phyloP scores from a whole-genome alignment of 371 early-diverging fungal genomes.

The Haplosporangium sp. region DNA sequence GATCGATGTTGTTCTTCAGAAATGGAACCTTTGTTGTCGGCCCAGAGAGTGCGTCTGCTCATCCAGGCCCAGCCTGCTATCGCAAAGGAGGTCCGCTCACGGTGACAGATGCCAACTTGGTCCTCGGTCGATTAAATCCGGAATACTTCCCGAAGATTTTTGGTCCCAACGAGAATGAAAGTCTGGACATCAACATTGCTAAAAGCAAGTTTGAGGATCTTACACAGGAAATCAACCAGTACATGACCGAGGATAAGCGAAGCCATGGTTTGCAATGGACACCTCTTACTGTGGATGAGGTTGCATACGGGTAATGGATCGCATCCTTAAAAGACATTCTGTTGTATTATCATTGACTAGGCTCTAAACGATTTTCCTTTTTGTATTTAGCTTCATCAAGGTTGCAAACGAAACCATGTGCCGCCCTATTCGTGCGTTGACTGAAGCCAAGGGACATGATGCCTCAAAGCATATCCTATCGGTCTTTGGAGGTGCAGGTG shows the following conservation, averaged over 20 bases:
- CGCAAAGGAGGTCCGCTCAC: conserved; percentile 94
- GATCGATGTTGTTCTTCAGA: conserved; percentile 91
- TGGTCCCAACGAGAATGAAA: conserved; percentile 88
- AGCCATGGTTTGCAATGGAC: conserved; percentile 46
- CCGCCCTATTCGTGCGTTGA: conserved; percentile 92
- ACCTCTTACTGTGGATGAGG: conserved; percentile 78
- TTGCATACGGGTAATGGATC: conserved; percentile 78
- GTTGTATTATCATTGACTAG: background rate
- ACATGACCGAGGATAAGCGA: conserved; percentile 52
- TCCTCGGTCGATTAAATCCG: conserved; percentile 89
- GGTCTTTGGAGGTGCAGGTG: conserved; percentile 97
- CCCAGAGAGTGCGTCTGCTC: conserved; percentile 94
- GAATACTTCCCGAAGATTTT: conserved; percentile 95
- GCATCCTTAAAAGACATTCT: background rate
- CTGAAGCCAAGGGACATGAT: conserved; percentile 94
- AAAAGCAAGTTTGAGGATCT: conserved; percentile 71
- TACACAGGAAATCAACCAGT: conserved; percentile 71
- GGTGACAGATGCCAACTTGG: conserved; percentile 94
- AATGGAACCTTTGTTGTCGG: conserved; percentile 96
- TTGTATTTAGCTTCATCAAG: conserved; percentile 73
- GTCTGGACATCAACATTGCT: conserved; percentile 80
- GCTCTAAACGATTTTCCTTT: background rate
- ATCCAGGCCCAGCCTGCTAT: conserved; percentile 96
- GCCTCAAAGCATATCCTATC: conserved; percentile 87
- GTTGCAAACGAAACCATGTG: conserved; percentile 97